Evolutionary conservation across 257 asterid species (phyloP), one percentile per base, ranked within the genome.

Genomic region (Rubia yunnanensis): DNA sequence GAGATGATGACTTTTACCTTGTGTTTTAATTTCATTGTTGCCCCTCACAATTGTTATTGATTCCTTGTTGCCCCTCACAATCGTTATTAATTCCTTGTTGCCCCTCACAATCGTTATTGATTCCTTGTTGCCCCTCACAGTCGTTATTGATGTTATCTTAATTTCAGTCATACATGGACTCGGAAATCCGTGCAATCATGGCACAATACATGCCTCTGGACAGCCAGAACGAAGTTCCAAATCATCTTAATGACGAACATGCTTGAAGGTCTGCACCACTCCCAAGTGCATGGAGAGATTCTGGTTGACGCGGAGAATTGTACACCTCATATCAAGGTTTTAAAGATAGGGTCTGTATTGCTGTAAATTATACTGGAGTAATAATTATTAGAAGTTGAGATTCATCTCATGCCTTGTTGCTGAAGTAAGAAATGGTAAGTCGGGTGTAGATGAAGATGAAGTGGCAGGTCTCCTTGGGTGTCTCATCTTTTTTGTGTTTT

Each of bases 191-290:
- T 79, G 96, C 98, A 38, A 88, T 91, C 66, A 88, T 91, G 98
- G 88, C 98, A 38, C 98, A 91, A 65, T 91, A 86, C 80, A 90
- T 90, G 96, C 97, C 97, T 35, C 83, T 90, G 46, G 95, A 87
- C 85, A 79, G 87, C 66, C 97, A 90, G 78, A 76, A 64, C 66
- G 95, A 86, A 65, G 89, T 88, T 20, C 91, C 71, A 67, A 83
- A 74, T 78, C 97, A 90, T 35, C 64, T 46, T 10, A 66, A 75
- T 13, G 92, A 76, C 0, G 86, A 79, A 48, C 92, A 49, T 74
- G 92, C 95, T 78, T 82, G 77, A 82, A 62, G 70, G 22, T 53
- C 57, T 15, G 23, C 76, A 55, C 54, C 20, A 20, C 34, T 30
- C 8, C 3, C 18, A 39, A 9, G 44, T 44, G 49, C 44, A 26